Evolutionary conservation across 495 filamentous ascomycete species (phyloP), one percentile per base, ranked within the genome.

Genomic region (Trichoderma gamsii): DNA sequence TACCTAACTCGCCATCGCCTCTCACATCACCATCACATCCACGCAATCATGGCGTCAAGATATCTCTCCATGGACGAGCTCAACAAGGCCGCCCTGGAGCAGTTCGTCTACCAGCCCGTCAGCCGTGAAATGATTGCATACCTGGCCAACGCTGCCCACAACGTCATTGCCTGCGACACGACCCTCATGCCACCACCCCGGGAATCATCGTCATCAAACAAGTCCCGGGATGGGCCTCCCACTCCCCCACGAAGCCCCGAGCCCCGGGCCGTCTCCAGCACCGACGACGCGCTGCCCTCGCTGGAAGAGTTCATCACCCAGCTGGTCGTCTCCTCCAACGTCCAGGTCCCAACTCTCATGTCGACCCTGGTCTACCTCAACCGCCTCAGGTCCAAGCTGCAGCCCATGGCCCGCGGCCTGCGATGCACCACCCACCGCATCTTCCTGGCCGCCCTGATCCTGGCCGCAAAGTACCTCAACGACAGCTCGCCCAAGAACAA

Each of bases 401-500:
- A 95, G 27, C 90, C 93, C 51, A 92, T 97, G 72, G 96, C 95
- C 72, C 98, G 97, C 82, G 95, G 95, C 71, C 91, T 98, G 82
- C 90, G 91, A 52, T 99, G 95, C 83, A 99, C 95, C 16, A 93
- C 95, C 56, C 95, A 99, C 75, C 90, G 95, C 69, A 99, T 99
- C 89, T 97, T 99, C 76, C 83, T 99, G 66, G 91, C 96, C 27
- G 86, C 92, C 5, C 86, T 97, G 69, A 97, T 97, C 73, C 85
- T 97, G 63, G 87, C 92, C 2, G 97, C 95, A 67, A 99, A 99
- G 83, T 99, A 97, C 77, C 84, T 98, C 46, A 97, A 99, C 78
- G 95, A 99, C 79, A 97, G 93, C 64, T 96, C 92, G 32, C 95
- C 96, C 65, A 98, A 98, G 89, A 99, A 99, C 86, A 98, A 97